Evolutionary conservation across 352 stramenopile genomes (phyloP).

Genomic region (Detonula confervacea): DNA sequence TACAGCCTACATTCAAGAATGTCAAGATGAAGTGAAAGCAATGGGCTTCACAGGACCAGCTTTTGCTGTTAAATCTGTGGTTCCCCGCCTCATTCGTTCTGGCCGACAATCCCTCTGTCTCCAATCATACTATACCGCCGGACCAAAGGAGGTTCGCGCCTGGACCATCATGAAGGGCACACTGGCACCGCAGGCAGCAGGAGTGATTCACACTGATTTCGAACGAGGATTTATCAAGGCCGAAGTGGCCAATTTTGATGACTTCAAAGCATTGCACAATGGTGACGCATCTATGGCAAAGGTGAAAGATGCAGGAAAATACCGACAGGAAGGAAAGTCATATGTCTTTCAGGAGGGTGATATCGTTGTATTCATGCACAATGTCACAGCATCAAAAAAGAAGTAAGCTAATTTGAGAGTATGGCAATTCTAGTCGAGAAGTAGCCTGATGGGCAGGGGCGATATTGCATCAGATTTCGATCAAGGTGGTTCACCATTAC

Average conservation of each 20-base stretch:
- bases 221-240: conserved; percentile 98
- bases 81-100: conserved; percentile 97
- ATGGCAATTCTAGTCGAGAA: no score
- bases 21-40: conserved; percentile 72
- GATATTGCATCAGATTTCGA: no score
- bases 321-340: conserved; percentile 89
- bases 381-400: conserved; percentile 87
- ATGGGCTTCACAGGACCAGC: conserved; percentile 80
- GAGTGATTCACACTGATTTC: conserved; percentile 99
- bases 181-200: conserved; percentile 95
- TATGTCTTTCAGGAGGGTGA: conserved; percentile 92
- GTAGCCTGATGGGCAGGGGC: no score
- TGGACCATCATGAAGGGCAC: conserved; percentile 99
- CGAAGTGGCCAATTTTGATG: conserved; percentile 87
- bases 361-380: conserved; percentile 93
- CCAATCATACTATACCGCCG: conserved; percentile 95
- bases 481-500: no score
- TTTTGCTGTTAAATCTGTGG: conserved; percentile 82
- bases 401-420: conserved; percentile 85
- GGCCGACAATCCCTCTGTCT: conserved; percentile 97
- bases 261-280: conserved; percentile 89
- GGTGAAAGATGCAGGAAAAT: conserved; percentile 90
- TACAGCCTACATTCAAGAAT: conserved; percentile 82
- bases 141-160: conserved; percentile 96
- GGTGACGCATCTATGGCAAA: conserved; percentile 87